A percentile compares a stretch with the other conserved stretches of the same genome.
Conservation (phyloP, 2,329 filamentous ascomycete species). For the Epichloe sp. region DNA sequence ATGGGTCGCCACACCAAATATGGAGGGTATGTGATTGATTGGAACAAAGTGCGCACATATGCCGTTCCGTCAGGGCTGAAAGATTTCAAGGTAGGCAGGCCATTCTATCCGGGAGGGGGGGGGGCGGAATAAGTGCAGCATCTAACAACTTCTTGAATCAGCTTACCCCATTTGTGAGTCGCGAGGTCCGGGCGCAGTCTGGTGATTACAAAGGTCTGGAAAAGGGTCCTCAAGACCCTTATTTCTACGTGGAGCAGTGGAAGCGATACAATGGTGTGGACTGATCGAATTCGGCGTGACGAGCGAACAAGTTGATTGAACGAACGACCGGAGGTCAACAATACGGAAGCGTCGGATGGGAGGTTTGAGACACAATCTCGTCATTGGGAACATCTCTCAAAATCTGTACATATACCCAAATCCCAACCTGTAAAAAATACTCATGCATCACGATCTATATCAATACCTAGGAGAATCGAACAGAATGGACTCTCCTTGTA, state of each 20-base stretch:
- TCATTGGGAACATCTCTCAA: not conserved
- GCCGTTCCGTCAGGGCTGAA: slow-evolving; percentile 56
- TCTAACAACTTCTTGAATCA: slow-evolving; percentile 22
- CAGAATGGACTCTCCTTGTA: not conserved
- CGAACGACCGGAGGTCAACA: not conserved
- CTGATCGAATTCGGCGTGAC: slow-evolving; percentile 17
- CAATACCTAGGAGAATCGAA: not conserved
- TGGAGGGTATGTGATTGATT: slow-evolving; percentile 77
- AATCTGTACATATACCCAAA: not conserved
- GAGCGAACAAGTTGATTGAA: not conserved
- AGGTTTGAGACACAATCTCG: not conserved
- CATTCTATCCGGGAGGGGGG: not conserved
- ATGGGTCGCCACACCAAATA: slow-evolving; percentile 76
- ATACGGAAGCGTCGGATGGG: not conserved
- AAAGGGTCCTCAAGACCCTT: slow-evolving; percentile 45
- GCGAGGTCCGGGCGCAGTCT: slow-evolving; percentile 37
- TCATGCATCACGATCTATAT: not conserved
- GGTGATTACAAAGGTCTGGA: slow-evolving; percentile 42
- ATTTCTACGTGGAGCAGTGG: slow-evolving; percentile 51
- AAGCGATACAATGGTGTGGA: slow-evolving; percentile 54
- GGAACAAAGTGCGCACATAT: slow-evolving; percentile 79
- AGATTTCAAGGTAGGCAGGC: slow-evolving; percentile 54
- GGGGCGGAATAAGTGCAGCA: not conserved
- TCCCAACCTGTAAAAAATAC: not conserved
- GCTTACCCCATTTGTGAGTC: slow-evolving; percentile 70